Evolutionary conservation across 495 filamentous ascomycete genomes (phyloP), one percentile per base, ranked within the genome.

Genomic region (Podospora didyma): DNA sequence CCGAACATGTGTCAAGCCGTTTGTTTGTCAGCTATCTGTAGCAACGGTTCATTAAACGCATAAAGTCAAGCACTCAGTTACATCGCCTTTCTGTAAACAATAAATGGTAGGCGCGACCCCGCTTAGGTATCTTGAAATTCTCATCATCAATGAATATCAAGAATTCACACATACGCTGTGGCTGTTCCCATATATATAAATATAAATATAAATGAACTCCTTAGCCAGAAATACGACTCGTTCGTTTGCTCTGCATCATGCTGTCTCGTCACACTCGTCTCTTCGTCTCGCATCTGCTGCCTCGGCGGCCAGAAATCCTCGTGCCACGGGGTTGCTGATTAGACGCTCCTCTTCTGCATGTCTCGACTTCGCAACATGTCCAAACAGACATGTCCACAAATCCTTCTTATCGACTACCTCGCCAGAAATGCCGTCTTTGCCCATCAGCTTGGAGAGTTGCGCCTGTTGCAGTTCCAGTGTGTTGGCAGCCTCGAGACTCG

Each of bases 351-450:
- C 55, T 2, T 23, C 46, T 16, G 22, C 73, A 63, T 53, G n/a
- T 16, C 22, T 57, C 2, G 37, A 11, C 42, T 42, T 77, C 5
- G 49, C 17, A 75, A 67, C 75, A 72, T 72, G 67, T 16, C 86
- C 86, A 77, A 96, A 97, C 10, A 97, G 72, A 73, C 93, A 97
- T 47, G 82, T 82, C 93, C 92, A 96, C 24, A 97, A 70, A 71
- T 96, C 93, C 39, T 87, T 82, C 51, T 88, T 79, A 23, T 82
- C 79, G 4, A 97, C 89, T 46, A 87, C 68, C 68, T 97, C 93
- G 7, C 93, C 93, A n/a, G 86, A 85, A 1, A 79, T 82, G 20
- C 80, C 74, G 2, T 85, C 82, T 58, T 84, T 86, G 28, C 79
- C 82, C 69, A 97, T 80, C 56, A 97, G 61, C 64, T 82, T 84